phyloP scores from a whole-genome alignment of 139 green algal species.

The Asterochloris erici region DNA sequence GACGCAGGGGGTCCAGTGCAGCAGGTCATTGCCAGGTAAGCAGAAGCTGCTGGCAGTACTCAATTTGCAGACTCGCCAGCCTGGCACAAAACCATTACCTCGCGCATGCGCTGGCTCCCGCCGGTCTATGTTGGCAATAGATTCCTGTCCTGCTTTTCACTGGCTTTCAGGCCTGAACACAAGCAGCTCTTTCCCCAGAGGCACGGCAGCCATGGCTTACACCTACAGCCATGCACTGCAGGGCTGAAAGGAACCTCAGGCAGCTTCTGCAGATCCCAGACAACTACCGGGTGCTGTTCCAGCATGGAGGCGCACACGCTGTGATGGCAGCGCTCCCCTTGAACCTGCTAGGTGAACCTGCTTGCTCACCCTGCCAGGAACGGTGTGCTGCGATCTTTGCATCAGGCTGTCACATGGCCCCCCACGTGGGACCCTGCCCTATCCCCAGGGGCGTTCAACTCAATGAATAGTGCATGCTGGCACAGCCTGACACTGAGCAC shows the following conservation, averaged over 20 bases:
- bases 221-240: too few species aligned
- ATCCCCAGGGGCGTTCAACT: too few species aligned
- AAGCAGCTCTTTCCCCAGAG: too few species aligned
- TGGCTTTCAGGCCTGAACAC: too few species aligned
- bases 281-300: conserved; percentile 31
- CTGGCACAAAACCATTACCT: too few species aligned
- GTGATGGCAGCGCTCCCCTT: conserved; percentile 33
- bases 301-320: conserved; percentile 36
- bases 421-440: too few species aligned
- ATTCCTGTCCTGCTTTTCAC: too few species aligned
- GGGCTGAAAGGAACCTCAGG: conserved; percentile 16
- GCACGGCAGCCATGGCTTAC: too few species aligned
- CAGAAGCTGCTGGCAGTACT: too few species aligned
- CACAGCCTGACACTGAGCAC: neutral
- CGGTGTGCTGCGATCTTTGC: neutral
- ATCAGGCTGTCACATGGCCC: neutral
- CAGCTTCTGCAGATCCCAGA: conserved; percentile 22
- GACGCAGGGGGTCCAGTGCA: conserved; percentile 27
- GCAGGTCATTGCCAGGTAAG: neutral
- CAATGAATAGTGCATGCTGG: neutral
- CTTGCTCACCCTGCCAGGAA: neutral
- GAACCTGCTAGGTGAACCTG: conserved; percentile 21
- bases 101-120: too few species aligned
- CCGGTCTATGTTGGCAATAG: too few species aligned
- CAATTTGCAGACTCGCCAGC: too few species aligned